Conservation (phyloP, 805 yeast species). For the Lipomyces orientalis region DNA sequence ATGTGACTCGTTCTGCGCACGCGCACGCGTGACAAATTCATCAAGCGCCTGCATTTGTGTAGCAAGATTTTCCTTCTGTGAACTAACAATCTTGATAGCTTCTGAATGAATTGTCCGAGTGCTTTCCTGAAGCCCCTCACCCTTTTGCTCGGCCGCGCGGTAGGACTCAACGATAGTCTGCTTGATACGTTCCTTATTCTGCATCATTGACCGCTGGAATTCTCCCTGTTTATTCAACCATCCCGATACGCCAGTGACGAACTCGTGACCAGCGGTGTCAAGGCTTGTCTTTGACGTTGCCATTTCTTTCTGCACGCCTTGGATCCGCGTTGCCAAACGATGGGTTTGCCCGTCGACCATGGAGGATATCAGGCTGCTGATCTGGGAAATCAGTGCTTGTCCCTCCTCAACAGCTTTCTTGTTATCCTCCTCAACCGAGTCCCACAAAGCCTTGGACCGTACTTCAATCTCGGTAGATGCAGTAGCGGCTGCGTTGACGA, state of each 20-base stretch:
- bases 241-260: conserved; percentile 28
- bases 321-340: conserved; percentile 18
- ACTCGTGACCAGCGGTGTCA: conserved; percentile 26
- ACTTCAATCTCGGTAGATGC: conserved; percentile 20
- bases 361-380: conserved; percentile 16
- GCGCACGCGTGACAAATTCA: conserved; percentile 33
- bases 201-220: conserved; percentile 26
- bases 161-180: conserved; percentile 34
- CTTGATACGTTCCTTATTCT: conserved; percentile 32
- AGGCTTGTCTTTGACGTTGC: conserved; percentile 13
- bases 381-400: conserved; percentile 22
- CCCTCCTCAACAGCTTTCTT: conserved; percentile 24
- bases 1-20: conserved; percentile 34
- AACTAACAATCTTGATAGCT: conserved; percentile 28
- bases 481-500: conserved; percentile 22
- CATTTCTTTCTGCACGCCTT: conserved; percentile 10
- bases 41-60: conserved; percentile 35
- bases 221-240: conserved; percentile 30
- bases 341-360: conserved; percentile 22
- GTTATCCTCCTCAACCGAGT: conserved; percentile 24
- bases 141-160: conserved; percentile 27
- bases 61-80: conserved; percentile 33
- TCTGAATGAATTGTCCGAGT: conserved; percentile 33
- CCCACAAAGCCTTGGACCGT: conserved; percentile 9
- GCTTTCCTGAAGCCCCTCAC: conserved; percentile 28